Evolutionary conservation across 345 rosid genomes (phyloP).

Genomic region (Arabidopsis suecica): DNA sequence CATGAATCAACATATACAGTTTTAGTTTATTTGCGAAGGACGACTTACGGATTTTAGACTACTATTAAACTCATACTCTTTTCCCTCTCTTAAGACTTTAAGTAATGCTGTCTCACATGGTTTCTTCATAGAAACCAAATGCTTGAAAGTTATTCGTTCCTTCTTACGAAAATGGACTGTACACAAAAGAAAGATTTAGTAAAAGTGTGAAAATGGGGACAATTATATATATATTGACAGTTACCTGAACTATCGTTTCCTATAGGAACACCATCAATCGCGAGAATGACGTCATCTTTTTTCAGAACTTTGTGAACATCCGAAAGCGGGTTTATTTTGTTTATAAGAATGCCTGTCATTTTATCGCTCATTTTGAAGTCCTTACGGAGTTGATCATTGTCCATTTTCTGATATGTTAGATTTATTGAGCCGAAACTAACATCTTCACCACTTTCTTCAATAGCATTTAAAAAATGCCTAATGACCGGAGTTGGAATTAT

Average conservation of each 20-base stretch:
- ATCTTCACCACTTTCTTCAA: conserved; percentile 50
- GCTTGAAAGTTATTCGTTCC: conserved; percentile 71
- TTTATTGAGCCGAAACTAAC: conserved; percentile 62
- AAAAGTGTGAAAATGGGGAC: neutral
- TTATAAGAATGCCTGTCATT: conserved; percentile 72
- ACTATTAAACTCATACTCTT: conserved; percentile 57
- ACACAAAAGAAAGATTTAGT: neutral
- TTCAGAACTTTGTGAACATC: conserved; percentile 52
- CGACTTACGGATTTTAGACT: conserved; percentile 59
- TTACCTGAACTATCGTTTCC: conserved; percentile 77
- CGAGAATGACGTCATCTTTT: conserved; percentile 65
- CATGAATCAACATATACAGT: neutral
- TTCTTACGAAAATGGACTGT: conserved; percentile 29
- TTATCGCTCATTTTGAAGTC: conserved; percentile 55
- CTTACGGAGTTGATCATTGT: conserved; percentile 48
- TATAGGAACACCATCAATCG: conserved; percentile 68
- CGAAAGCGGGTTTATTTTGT: conserved; percentile 68
- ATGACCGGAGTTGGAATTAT: conserved; percentile 22
- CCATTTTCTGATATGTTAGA: conserved; percentile 61
- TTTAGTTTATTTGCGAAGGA: neutral
- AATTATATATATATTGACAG: neutral
- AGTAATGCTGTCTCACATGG: conserved; percentile 56
- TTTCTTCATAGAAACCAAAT: conserved; percentile 80
- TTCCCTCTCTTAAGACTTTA: conserved; percentile 62
- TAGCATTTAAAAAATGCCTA: neutral